Conservation (phyloP, 2,329 filamentous ascomycete genomes). For the Microcyclospora tardicrescens region DNA sequence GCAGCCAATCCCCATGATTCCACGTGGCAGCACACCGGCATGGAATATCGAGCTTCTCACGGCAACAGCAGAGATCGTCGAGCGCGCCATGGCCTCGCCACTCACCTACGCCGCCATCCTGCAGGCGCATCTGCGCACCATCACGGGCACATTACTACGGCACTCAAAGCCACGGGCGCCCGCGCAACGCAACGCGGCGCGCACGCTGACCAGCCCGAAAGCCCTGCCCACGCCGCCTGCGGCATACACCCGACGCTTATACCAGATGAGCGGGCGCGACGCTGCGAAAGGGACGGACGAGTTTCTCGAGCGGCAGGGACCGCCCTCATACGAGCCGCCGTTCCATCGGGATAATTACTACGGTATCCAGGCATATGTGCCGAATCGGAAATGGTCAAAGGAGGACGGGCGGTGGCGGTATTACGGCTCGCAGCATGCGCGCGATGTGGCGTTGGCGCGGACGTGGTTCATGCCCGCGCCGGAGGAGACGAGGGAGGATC, state of each 20-base stretch:
- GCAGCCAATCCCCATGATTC: slow-evolving; percentile 40
- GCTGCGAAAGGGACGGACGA: slow-evolving; percentile 33
- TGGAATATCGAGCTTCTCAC: slow-evolving; percentile 40
- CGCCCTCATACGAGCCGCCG: slow-evolving; percentile 40
- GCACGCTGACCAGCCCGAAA: slow-evolving; percentile 2
- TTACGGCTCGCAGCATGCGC: slow-evolving; percentile 23
- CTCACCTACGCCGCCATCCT: slow-evolving; percentile 40
- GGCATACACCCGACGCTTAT: slow-evolving; percentile 23
- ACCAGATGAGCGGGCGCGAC: slow-evolving; percentile 36
- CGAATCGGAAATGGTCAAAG: slow-evolving; percentile 42
- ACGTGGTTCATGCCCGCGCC: slow-evolving; percentile 6
- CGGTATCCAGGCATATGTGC: slow-evolving; percentile 44
- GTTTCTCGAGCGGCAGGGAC: slow-evolving; percentile 40
- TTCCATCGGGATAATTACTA: slow-evolving; percentile 47
- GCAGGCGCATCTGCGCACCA: slow-evolving; percentile 37
- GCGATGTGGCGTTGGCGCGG: slow-evolving; percentile 25
- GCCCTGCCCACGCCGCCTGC: slow-evolving; percentile 3
- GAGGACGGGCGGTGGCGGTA: slow-evolving; percentile 34
- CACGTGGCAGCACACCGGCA: slow-evolving; percentile 32
- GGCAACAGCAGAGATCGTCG: slow-evolving; percentile 32
- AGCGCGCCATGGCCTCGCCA: slow-evolving; percentile 33
- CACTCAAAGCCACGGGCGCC: slow-evolving; percentile 18
- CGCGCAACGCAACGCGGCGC: slow-evolving; percentile 29
- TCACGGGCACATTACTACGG: slow-evolving; percentile 32
- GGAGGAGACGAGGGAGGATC: not conserved